Evolutionary conservation across 768 basidiomycete species (phyloP).

Genomic region (Amanita inopinata): DNA sequence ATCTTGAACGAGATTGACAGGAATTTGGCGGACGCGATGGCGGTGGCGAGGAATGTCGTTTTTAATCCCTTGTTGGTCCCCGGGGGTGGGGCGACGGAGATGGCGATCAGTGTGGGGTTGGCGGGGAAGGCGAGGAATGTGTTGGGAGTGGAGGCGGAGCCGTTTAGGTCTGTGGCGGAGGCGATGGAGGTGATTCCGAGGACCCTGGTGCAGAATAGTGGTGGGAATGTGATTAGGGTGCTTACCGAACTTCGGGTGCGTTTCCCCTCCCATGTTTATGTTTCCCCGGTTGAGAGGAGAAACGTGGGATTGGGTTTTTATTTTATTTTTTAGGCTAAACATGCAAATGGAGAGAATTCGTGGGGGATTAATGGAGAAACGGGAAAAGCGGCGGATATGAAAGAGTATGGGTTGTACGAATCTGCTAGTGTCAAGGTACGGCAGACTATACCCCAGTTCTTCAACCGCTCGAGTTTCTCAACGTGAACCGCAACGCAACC

Average conservation of each 20-base stretch:
- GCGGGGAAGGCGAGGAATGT: constrained; percentile 66
- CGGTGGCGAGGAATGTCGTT: constrained; percentile 92
- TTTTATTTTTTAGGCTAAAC: constrained; percentile 63
- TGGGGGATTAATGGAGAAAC: constrained; percentile 97
- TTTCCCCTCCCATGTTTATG: constrained; percentile 10
- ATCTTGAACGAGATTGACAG: constrained; percentile 97
- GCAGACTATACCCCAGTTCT: not conserved
- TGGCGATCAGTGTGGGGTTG: constrained; percentile 89
- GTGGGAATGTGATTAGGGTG: constrained; percentile 89
- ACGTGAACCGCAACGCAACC: no score
- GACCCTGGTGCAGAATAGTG: constrained; percentile 89
- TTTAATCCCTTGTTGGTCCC: constrained; percentile 94
- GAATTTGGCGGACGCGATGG: constrained; percentile 96
- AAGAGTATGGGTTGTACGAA: constrained; percentile 86
- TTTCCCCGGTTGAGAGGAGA: no score
- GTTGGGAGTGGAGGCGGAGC: constrained; percentile 85
- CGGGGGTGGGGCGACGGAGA: constrained; percentile 96
- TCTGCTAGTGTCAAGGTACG: constrained; percentile 88
- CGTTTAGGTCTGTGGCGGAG: constrained; percentile 86
- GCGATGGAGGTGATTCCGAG: constrained; percentile 97
- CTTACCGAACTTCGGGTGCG: constrained; percentile 87
- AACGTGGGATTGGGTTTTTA: not conserved
- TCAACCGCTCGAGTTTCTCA: no score
- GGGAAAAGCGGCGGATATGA: constrained; percentile 95
- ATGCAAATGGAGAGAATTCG: constrained; percentile 81